These are phyloP conservation scores for Asterionellopsis glacialis DNA, from an alignment of 108 stramenopile genomes.

Conservation along the genomic window DNA sequence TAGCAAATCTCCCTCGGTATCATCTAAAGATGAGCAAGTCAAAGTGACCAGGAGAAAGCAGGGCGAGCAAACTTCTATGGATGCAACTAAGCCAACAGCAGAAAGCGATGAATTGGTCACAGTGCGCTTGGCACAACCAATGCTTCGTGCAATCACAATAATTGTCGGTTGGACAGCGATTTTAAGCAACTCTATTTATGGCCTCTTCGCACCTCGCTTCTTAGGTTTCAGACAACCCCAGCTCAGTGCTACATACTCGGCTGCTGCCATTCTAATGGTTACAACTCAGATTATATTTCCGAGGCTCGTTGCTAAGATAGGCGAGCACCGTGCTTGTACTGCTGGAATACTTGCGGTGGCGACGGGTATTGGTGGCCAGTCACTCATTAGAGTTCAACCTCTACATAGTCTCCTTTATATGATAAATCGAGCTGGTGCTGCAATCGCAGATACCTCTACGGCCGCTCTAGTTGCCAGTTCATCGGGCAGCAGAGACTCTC, in stretches of 20 bases:
- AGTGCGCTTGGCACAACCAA: slow-evolving; percentile 2
- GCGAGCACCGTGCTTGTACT: slow-evolving; percentile 9
- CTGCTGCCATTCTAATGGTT: slow-evolving; percentile 17
- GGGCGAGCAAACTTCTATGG: neutral
- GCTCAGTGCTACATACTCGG: slow-evolving; percentile 15
- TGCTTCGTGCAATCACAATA: slow-evolving; percentile 21
- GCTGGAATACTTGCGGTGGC: slow-evolving; percentile 11
- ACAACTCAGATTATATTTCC: slow-evolving; percentile 21
- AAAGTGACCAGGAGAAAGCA: slow-evolving; percentile 1
- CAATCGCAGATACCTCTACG: slow-evolving; percentile 29
- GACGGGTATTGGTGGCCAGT: slow-evolving; percentile 12
- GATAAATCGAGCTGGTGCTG: slow-evolving; percentile 19
- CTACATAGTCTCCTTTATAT: slow-evolving; percentile 21
- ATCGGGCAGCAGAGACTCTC: slow-evolving; percentile 12
- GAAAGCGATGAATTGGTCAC: neutral
- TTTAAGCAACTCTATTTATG: slow-evolving; percentile 19
- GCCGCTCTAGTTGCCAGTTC: slow-evolving; percentile 24
- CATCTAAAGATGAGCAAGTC: too few relatives aligned
- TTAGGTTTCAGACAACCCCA: slow-evolving; percentile 21
- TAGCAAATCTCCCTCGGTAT: too few relatives aligned
- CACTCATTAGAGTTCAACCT: slow-evolving; percentile 20
- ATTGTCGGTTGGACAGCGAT: slow-evolving; percentile 25
- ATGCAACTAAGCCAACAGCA: neutral
- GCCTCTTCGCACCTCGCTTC: slow-evolving; percentile 26
- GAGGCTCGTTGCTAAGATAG: slow-evolving; percentile 8